Evolutionary conservation across 768 basidiomycete genomes (phyloP), one percentile per base, ranked within the genome.

Genomic region (Leccinum subtestaceum): DNA sequence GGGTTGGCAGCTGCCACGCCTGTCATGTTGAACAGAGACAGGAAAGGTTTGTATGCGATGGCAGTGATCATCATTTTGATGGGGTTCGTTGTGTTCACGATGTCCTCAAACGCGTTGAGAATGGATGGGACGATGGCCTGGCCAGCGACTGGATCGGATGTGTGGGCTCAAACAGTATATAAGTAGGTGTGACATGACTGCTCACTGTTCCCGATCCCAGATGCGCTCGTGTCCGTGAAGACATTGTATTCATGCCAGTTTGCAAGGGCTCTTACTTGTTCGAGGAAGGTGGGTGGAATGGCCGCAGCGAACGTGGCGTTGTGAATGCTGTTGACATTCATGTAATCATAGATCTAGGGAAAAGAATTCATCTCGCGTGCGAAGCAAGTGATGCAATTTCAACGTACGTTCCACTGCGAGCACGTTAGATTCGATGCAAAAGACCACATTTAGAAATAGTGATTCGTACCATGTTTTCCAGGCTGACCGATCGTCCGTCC

Each of bases 11-110:
- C 68, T 10, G 80, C 80, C 25, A 81, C 78, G 2, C 82, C 79
- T 0, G 87, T 89, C 83, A 92, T 85, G 72, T 89, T 88, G 77
- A 92, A 91, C 48, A 92, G 71, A 9, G 86, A 86, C 32, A 90
- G 59, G 75, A 91, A 88, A 0, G 89, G 89, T 71, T 91, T 91
- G 77, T 91, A 92, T 0, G 88, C 80, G 53, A 86, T 77, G 10
- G 83, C 84, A 32, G 82, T 76, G 62, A 87, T 82, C 25, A 78
- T 71, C 45, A 93, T 66, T 68, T 86, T 85, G 57, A 85, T 64
- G 0, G 85, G 80, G 59, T 84, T 77, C 3, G 77, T 74, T 3
- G 71, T 47, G 62, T 84, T 79, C 8, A 74, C 73, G 70, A 92
- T 85, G 10, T 73, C 73, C 0, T 75, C 66, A 32, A 92, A 75